Conservation (phyloP, 1,284 basidiomycete species). For the Rhizopogon parksii region DNA sequence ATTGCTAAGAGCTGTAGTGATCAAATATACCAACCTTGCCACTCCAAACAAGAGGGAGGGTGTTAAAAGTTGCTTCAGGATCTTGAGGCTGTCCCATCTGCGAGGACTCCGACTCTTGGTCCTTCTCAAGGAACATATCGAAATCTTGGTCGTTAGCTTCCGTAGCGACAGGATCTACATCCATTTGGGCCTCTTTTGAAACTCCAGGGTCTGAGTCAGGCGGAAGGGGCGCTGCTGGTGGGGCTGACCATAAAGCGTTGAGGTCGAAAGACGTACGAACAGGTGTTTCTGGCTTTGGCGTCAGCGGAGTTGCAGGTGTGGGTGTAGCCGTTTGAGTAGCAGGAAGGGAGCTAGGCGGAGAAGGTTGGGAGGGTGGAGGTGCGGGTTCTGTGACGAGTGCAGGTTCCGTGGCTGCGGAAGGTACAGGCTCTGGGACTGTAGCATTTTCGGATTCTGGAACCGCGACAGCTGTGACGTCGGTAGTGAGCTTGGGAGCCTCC, state of each 20-base stretch:
- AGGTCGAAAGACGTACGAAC: slow-evolving; percentile 56
- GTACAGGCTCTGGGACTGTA: slow-evolving; percentile 34
- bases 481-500: slow-evolving; percentile 9
- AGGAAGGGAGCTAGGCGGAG: slow-evolving; percentile 9
- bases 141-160: slow-evolving; percentile 70
- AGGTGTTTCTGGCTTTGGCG: slow-evolving; percentile 36
- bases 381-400: slow-evolving; percentile 15
- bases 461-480: slow-evolving; percentile 8
- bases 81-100: slow-evolving; percentile 18
- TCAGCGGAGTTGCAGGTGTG: slow-evolving; percentile 19
- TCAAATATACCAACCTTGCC: slow-evolving; percentile 50
- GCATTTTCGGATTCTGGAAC: slow-evolving; percentile 19
- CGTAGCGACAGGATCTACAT: slow-evolving; percentile 33
- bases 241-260: slow-evolving; percentile 59
- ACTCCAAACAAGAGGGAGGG: slow-evolving; percentile 55
- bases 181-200: slow-evolving; percentile 26
- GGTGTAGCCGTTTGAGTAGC: slow-evolving; percentile 1
- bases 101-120: slow-evolving; percentile 30
- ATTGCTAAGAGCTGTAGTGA: slow-evolving; percentile 6
- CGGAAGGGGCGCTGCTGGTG: slow-evolving; percentile 21
- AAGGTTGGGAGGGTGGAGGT: slow-evolving; percentile 8
- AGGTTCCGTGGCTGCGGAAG: slow-evolving; percentile 36
- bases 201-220: slow-evolving; percentile 33
- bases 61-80: slow-evolving; percentile 42
- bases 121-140: slow-evolving; percentile 72